Percentiles rank a stretch among this genome's conserved stretches.
phyloP scores from a whole-genome alignment of 768 basidiomycete genomes.

The Podaxis sp. region DNA sequence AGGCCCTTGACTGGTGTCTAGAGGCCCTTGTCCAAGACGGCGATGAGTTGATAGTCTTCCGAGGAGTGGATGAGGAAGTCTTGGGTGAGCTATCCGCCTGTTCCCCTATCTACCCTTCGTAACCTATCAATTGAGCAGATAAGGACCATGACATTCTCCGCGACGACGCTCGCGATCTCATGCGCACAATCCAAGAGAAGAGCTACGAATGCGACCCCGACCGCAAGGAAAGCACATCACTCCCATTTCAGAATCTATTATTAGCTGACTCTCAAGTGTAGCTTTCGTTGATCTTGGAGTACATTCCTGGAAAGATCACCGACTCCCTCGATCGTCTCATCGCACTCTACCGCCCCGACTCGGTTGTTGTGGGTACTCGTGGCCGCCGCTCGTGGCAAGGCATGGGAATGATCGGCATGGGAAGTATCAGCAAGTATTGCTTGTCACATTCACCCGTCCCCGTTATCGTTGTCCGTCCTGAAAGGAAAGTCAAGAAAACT shows the following conservation, averaged over 20 bases:
- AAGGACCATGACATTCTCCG: constrained; percentile 76
- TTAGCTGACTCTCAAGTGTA: constrained; percentile 25
- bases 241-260: background rate
- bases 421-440: constrained; percentile 67
- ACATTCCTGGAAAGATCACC: constrained; percentile 88
- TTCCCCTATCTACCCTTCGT: background rate
- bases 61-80: constrained; percentile 88
- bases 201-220: constrained; percentile 75
- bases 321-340: constrained; percentile 91
- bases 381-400: constrained; percentile 53
- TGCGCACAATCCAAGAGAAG: constrained; percentile 78
- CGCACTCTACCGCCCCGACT: constrained; percentile 88
- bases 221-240: constrained; percentile 54
- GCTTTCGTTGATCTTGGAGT: constrained; percentile 92
- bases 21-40: constrained; percentile 83
- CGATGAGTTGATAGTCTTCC: constrained; percentile 89
- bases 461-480: constrained; percentile 92
- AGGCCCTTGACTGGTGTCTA: constrained; percentile 93
- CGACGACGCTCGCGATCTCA: constrained; percentile 84
- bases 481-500: constrained; percentile 82
- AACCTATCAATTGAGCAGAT: constrained; percentile 36
- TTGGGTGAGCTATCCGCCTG: constrained; percentile 49
- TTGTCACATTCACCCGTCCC: constrained; percentile 93
- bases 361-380: constrained; percentile 89
- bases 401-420: constrained; percentile 39